Evolutionary conservation across 352 stramenopile species (phyloP), one percentile per base, ranked within the genome.

Genomic region (Phytophthora litchii): DNA sequence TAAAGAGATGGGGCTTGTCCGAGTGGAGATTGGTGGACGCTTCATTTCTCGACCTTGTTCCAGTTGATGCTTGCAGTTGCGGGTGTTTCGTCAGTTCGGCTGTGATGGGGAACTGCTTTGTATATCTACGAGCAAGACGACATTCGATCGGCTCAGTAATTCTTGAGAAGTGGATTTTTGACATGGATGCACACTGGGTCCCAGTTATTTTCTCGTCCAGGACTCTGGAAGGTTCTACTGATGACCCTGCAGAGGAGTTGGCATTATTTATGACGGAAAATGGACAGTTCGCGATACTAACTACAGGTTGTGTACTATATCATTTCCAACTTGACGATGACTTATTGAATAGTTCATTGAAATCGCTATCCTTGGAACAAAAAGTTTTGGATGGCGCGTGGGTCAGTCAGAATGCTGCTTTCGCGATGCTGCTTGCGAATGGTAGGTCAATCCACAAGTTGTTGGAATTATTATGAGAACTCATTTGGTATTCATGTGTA

Each of bases 361-460:
- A 54, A 54, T 17, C 14, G 11, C 34, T 69, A 11, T 13, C 27
- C 4, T 46, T 72, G 14, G 45, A 63, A 34, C 37, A 67, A 16
- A 20, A 43, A 47, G 23, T 67, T 23, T 31, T 64, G 45, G 17
- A 43, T 51, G 54, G 47, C 14, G 20, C 35, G 12, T 74, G 65
- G 60, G 44, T 70, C 11, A n/a, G 57, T 23, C 13, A 55, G 17
- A 36, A 60, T 16, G 19, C 14, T 54, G 49, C 47, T 11, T 59
- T 79, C 44, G 54, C 52, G n/a, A 36, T 78, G n/a, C 36, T 80
- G 20, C 45, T 76, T 44, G 29, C 46, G 8, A 64, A 67, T 21
- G 72, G 64, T 78, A 53, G 45, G 52, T 19, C 3, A 34, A 16
- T 21, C 7, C 1, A 40, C 3, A 41, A 7, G 17, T 25, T 36